Percentiles rank a stretch among this genome's conserved stretches.
Conservation (phyloP, 805 yeast species). For the Sugiyamaella valdiviana region DNA sequence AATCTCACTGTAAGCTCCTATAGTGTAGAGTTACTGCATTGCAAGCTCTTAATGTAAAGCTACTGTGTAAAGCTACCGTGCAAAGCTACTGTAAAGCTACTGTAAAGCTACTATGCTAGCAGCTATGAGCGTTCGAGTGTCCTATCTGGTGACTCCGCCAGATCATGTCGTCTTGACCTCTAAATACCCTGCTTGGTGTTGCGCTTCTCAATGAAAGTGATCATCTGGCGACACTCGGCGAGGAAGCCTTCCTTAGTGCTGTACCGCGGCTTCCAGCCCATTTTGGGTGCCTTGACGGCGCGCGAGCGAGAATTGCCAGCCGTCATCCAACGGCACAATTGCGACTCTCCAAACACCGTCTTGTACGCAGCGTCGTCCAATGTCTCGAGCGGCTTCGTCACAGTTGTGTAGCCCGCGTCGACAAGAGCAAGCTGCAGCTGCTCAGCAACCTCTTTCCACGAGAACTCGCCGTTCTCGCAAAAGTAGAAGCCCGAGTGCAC, state of each 20-base stretch:
- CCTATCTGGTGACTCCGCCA: too few relatives aligned
- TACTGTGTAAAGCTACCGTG: too few relatives aligned
- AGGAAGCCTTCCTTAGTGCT: constrained; percentile 12
- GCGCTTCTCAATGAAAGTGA: neutral
- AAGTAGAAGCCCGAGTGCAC: constrained; percentile 16
- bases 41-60: too few relatives aligned
- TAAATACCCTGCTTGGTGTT: neutral
- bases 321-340: constrained; percentile 51
- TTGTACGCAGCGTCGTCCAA: constrained; percentile 40
- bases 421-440: constrained; percentile 14
- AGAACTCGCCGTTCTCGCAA: constrained; percentile 14
- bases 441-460: constrained; percentile 10
- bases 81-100: too few relatives aligned
- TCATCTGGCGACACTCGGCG: neutral
- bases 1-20: too few relatives aligned
- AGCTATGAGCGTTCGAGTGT: too few relatives aligned
- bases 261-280: constrained; percentile 31
- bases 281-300: constrained; percentile 43
- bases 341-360: constrained; percentile 50
- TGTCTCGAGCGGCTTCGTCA: constrained; percentile 14
- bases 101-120: too few relatives aligned
- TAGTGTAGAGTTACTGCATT: too few relatives aligned
- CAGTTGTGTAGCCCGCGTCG: constrained; percentile 9
- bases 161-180: too few relatives aligned
- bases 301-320: constrained; percentile 40